Evolutionary conservation across 148 eudicot genomes (phyloP).

Genomic region (Arbutus unedo): DNA sequence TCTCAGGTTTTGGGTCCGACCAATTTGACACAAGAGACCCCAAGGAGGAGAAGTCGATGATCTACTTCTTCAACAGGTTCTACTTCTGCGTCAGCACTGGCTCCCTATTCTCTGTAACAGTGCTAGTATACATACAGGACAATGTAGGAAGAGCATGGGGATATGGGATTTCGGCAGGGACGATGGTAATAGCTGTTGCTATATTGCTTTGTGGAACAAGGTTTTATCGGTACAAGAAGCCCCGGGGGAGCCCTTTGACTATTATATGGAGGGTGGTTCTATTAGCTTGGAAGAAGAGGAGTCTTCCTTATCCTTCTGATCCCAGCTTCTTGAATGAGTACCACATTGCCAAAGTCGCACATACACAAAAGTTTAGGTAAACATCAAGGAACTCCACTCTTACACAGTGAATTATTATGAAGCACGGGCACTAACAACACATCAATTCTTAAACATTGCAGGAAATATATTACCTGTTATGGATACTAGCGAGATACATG

Average conservation of each 20-base stretch:
- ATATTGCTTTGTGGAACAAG: slow-evolving; percentile 62
- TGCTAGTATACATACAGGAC: slow-evolving; percentile 84
- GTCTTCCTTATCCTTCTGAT: slow-evolving; percentile 51
- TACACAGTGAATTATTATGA: neutral
- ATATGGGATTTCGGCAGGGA: slow-evolving; percentile 84
- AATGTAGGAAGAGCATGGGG: slow-evolving; percentile 91
- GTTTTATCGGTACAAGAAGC: slow-evolving; percentile 64
- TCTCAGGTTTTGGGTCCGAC: slow-evolving; percentile 94
- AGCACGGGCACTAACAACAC: neutral
- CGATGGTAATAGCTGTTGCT: slow-evolving; percentile 70
- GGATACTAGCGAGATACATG: neutral
- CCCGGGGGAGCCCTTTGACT: slow-evolving; percentile 91
- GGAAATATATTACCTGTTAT: neutral
- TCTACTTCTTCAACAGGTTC: slow-evolving; percentile 90
- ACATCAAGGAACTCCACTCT: neutral
- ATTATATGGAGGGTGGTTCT: slow-evolving; percentile 76
- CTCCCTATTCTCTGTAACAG: slow-evolving; percentile 80
- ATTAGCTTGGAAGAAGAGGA: slow-evolving; percentile 72
- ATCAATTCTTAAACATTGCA: neutral
- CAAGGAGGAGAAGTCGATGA: slow-evolving; percentile 79
- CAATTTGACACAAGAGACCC: slow-evolving; percentile 81
- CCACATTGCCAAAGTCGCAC: slow-evolving; percentile 46
- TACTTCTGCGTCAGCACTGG: slow-evolving; percentile 85
- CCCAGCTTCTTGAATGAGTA: slow-evolving; percentile 64
- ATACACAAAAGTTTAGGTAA: slow-evolving; percentile 63